Evolutionary conservation across 2,329 filamentous ascomycete species (phyloP).

Genomic region (Fonsecaea monophora): DNA sequence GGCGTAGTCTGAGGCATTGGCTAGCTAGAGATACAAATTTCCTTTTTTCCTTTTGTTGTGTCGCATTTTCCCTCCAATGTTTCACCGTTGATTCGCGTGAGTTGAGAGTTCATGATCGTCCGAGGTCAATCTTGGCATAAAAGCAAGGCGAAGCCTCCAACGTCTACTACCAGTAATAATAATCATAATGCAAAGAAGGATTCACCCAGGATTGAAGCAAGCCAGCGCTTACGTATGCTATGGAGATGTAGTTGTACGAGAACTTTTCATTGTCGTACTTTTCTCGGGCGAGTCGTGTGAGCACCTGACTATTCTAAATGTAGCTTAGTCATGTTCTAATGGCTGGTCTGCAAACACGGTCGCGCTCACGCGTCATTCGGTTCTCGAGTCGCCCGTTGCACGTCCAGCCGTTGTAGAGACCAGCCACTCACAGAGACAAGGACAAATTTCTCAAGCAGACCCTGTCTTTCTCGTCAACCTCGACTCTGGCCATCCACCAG

Average conservation of each 20-base stretch:
- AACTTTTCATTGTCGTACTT: too few species aligned
- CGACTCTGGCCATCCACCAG: background rate
- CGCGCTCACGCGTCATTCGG: constrained; percentile 15
- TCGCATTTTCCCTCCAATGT: background rate
- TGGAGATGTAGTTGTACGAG: too few species aligned
- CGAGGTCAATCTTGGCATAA: background rate
- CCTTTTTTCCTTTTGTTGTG: background rate
- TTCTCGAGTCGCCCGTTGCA: background rate
- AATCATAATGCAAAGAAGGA: too few species aligned
- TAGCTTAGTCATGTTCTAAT: background rate
- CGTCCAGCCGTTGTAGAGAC: background rate
- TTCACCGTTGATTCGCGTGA: background rate
- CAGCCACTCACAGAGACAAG: background rate
- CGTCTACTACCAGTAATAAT: background rate
- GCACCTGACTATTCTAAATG: background rate
- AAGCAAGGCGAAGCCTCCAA: background rate
- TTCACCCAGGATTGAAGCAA: too few species aligned
- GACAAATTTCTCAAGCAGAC: background rate
- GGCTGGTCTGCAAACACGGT: constrained; percentile 1
- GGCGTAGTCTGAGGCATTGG: constrained; percentile 25
- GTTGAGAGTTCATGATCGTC: background rate
- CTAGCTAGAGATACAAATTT: constrained; percentile 30
- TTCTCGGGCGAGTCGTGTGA: background rate
- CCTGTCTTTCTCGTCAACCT: background rate
- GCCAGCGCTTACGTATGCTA: background rate